A percentile compares a stretch with the other conserved stretches of the same genome.
Evolutionary conservation across 1,139 yeast genomes (phyloP).

Genomic region (Taphrina wiesneri): DNA sequence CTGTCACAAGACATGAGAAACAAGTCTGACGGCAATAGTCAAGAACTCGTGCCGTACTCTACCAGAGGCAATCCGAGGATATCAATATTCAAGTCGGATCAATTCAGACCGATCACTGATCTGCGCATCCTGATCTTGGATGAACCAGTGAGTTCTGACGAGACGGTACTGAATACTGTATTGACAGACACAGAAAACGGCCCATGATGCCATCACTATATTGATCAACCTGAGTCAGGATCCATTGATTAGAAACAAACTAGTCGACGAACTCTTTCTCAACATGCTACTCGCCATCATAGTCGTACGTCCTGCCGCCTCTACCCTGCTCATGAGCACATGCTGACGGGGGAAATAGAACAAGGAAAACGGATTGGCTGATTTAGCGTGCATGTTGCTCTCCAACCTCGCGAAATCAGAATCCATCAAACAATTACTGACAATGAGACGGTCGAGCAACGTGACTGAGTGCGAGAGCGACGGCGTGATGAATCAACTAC

Average conservation of each 20-base stretch:
- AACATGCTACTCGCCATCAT: slow-evolving; percentile 46
- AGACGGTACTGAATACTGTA: not conserved
- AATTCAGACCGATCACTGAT: slow-evolving; percentile 72
- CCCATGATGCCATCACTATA: slow-evolving; percentile 67
- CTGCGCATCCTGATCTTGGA: slow-evolving; percentile 60
- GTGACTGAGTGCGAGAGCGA: slow-evolving; percentile 56
- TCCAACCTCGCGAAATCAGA: slow-evolving; percentile 84
- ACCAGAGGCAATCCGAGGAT: slow-evolving; percentile 57
- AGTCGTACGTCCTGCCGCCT: slow-evolving; percentile 23
- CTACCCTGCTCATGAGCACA: slow-evolving; percentile 41
- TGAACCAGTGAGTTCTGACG: slow-evolving; percentile 46
- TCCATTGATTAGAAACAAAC: slow-evolving; percentile 55
- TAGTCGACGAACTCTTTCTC: slow-evolving; percentile 68
- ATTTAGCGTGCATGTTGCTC: slow-evolving; percentile 77
- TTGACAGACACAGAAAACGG: slow-evolving; percentile 40
- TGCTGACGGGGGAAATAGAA: too few relatives aligned
- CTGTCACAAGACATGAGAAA: too few relatives aligned
- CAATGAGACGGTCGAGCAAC: slow-evolving; percentile 40
- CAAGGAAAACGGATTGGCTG: slow-evolving; percentile 66
- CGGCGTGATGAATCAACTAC: slow-evolving; percentile 72
- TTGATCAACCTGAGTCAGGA: slow-evolving; percentile 82
- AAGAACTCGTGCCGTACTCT: slow-evolving; percentile 79
- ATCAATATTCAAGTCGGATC: slow-evolving; percentile 66
- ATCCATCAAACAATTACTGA: slow-evolving; percentile 57
- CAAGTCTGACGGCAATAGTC: slow-evolving; percentile 43